Conservation (phyloP, 2,329 filamentous ascomycete species). For the Neonectria neomacrospora region DNA sequence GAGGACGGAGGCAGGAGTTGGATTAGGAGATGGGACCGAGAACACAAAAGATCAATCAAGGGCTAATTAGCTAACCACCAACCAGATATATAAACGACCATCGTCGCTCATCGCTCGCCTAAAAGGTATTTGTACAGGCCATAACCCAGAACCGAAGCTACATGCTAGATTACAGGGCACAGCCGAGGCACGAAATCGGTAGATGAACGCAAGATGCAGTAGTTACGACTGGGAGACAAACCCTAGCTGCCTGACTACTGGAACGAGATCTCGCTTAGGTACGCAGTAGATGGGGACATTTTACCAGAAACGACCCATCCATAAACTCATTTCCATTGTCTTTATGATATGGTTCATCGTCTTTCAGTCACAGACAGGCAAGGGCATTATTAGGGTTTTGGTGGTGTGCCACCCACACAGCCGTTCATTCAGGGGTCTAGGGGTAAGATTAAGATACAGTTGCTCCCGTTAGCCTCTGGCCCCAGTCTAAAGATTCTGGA, state of each 20-base stretch:
- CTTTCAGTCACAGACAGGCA: neutral
- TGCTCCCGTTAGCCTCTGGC: neutral
- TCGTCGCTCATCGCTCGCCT: slow-evolving; percentile 13
- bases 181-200: slow-evolving; percentile 12
- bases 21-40: slow-evolving; percentile 3
- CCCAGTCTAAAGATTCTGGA: neutral
- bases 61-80: slow-evolving; percentile 30
- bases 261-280: slow-evolving; percentile 15
- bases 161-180: neutral
- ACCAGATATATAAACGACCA: slow-evolving; percentile 30
- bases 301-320: neutral
- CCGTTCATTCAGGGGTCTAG: slow-evolving; percentile 18
- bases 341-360: neutral
- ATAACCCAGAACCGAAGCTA: slow-evolving; percentile 12
- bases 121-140: neutral
- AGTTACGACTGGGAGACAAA: neutral
- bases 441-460: slow-evolving; percentile 1
- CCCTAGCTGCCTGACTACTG: neutral
- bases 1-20: neutral
- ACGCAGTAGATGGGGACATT: neutral
- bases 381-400: slow-evolving; percentile 33
- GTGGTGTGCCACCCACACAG: slow-evolving; percentile 32
- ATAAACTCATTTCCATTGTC: neutral
- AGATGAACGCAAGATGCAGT: slow-evolving; percentile 15
- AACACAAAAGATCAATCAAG: neutral